These are phyloP conservation scores for Niveomyces coronatus DNA, from an alignment of 2,329 filamentous ascomycete genomes.

Conservation along the genomic window DNA sequence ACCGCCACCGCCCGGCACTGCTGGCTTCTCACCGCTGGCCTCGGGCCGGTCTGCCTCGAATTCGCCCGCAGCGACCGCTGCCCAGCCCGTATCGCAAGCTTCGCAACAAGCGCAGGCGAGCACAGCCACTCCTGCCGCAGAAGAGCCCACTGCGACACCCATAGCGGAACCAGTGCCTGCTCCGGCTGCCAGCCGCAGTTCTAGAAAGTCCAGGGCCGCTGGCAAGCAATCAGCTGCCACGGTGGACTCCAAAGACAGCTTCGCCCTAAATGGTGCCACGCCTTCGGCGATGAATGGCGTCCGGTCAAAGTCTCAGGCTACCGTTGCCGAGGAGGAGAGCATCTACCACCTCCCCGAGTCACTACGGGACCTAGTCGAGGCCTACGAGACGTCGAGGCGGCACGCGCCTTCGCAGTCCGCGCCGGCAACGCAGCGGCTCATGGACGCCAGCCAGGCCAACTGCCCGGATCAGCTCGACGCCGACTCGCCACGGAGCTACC, in stretches of 20 bases:
- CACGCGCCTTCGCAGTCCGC: conserved; percentile 51
- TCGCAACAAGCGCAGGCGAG: conserved; percentile 20
- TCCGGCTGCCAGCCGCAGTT: conserved; percentile 12
- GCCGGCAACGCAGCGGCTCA: conserved; percentile 60
- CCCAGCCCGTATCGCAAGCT: conserved; percentile 30
- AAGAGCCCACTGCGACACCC: conserved; percentile 8
- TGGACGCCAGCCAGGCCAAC: conserved; percentile 62
- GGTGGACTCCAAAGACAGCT: conserved; percentile 32
- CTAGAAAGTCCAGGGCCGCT: conserved; percentile 31
- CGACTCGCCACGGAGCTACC: conserved; percentile 74
- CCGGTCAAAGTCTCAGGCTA: conserved; percentile 35
- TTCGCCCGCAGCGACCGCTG: conserved; percentile 33
- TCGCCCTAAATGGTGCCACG: conserved; percentile 37
- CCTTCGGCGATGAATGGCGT: conserved; percentile 34
- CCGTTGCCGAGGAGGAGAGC: conserved; percentile 56
- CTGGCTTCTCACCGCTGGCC: conserved; percentile 38
- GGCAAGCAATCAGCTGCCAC: conserved; percentile 33
- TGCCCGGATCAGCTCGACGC: conserved; percentile 69
- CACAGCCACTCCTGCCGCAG: conserved; percentile 15
- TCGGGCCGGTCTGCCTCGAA: conserved; percentile 19
- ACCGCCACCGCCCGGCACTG: conserved; percentile 70
- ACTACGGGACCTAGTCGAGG: conserved; percentile 80
- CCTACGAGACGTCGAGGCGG: conserved; percentile 75
- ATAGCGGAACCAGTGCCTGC: conserved; percentile 17
- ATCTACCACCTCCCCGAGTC: conserved; percentile 88